phyloP scores from a whole-genome alignment of 1,284 basidiomycete genomes.

The Trichosporon sp. region DNA sequence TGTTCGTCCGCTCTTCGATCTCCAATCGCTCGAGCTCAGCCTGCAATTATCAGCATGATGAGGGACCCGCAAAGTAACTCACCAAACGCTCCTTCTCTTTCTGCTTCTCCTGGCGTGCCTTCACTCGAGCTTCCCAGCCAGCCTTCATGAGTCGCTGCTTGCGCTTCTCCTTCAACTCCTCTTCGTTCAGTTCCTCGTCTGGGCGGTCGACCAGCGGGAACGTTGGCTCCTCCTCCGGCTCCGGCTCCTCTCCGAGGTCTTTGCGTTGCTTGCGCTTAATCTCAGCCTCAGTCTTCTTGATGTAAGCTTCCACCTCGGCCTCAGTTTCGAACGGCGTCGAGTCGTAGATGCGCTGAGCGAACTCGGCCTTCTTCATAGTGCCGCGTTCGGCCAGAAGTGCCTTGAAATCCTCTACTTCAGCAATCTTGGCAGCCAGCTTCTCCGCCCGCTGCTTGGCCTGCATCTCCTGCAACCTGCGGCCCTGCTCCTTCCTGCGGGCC shows the following conservation, averaged over 20 bases:
- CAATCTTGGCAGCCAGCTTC: conserved; percentile 56
- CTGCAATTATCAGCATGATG: conserved; percentile 35
- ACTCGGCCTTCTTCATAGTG: conserved; percentile 69
- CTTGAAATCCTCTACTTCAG: conserved; percentile 67
- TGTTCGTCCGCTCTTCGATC: conserved; percentile 66
- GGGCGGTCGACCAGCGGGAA: conserved; percentile 88
- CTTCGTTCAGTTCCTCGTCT: conserved; percentile 90
- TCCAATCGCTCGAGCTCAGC: conserved; percentile 69
- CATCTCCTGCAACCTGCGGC: conserved; percentile 81
- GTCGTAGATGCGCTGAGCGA: conserved; percentile 53
- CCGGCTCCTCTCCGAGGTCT: conserved; percentile 58
- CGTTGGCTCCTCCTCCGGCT: conserved; percentile 64
- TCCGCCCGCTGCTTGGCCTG: conserved; percentile 80
- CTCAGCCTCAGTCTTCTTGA: conserved; percentile 67
- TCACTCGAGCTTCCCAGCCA: conserved; percentile 84
- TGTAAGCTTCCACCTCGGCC: conserved; percentile 60
- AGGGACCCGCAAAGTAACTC: conserved; percentile 10
- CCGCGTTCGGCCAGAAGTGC: conserved; percentile 61
- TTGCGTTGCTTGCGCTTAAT: conserved; percentile 66
- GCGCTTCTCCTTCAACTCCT: conserved; percentile 88
- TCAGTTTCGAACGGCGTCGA: conserved; percentile 66
- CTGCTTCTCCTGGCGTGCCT: conserved; percentile 82
- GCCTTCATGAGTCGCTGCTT: conserved; percentile 91
- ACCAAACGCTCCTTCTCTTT: conserved; percentile 63
- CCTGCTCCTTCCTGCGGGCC: conserved; percentile 78